Base-by-base conservation (phyloP, 257 asterid species). In the Catharanthus roseus region DNA sequence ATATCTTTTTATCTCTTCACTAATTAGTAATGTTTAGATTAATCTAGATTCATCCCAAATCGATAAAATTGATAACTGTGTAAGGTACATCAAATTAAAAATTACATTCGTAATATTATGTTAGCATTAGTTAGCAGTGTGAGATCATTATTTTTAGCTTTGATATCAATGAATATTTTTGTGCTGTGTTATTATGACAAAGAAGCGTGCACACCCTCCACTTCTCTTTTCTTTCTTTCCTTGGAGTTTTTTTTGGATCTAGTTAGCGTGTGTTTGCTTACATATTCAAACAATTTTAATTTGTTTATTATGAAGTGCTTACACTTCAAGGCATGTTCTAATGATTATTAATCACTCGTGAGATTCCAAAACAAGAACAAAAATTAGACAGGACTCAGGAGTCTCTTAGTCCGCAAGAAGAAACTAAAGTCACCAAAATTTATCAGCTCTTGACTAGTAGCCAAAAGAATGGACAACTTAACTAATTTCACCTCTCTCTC, bases 241-340 rank as follows among this genome's bases (percentile, higher is more conserved):
- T n/a, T n/a, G n/a, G n/a, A n/a, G n/a, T n/a, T n/a, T n/a, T n/a
- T n/a, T n/a, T n/a, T n/a, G n/a, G n/a, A n/a, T n/a, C n/a, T n/a
- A n/a, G n/a, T 5, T 29, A 29, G 19, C 19, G 58, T 28, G 71
- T 21, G 39, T 29, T 47, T 67, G 71, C 71, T 44, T 42, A 67
- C 55, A 66, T 42, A 39, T 24, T 19, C 11, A 66, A 44, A 39
- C 38, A 45, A 28, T 7, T 13, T 9, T 6, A 63, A 44, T 7
- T 62, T 33, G 63, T 26, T 63, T 38, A 16, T n/a, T 10, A 4
- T 56, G 13, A 2, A 24, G 23, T 29, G 67, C 67, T 61, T 61
- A 61, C 28, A 26, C 42, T 61, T 24, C 19, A 18, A 33, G 71
- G 58, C 42, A 67, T 24, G 56, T 47, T 45, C 0, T 62, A 28